Evolutionary conservation across 331 rosid species (phyloP).

Genomic region (Quercus phellos): DNA sequence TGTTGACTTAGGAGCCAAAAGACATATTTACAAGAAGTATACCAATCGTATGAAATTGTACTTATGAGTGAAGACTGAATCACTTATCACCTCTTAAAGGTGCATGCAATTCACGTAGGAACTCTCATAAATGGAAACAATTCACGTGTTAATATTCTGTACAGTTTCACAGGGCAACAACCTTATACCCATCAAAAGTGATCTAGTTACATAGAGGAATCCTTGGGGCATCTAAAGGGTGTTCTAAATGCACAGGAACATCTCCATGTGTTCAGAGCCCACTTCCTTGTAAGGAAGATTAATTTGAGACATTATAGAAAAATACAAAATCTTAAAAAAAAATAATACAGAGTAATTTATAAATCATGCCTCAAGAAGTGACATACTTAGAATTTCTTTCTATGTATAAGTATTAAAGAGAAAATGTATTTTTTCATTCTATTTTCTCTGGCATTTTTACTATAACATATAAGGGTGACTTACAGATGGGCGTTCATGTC

Average conservation of each 20-base stretch:
- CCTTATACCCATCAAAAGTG: neutral
- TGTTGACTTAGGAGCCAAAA: neutral
- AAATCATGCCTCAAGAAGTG: neutral
- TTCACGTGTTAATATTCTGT: conserved; percentile 9
- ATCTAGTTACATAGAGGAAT: conserved; percentile 1
- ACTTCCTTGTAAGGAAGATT: neutral
- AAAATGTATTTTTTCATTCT: neutral
- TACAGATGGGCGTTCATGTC: neutral
- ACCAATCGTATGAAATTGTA: neutral
- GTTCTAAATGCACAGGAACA: conserved; percentile 9
- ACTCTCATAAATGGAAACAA: neutral
- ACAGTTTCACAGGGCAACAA: conserved; percentile 12
- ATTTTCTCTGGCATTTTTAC: neutral
- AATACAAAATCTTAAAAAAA: neutral
- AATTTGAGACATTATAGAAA: neutral
- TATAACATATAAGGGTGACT: neutral
- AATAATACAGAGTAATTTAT: neutral
- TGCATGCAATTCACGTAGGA: neutral
- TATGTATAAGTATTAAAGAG: neutral
- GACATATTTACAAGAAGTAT: neutral
- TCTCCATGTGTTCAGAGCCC: conserved; percentile 8
- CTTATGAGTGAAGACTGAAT: neutral
- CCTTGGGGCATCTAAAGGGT: neutral
- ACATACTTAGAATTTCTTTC: neutral
- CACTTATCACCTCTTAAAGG: conserved; percentile 1